Base-by-base conservation (phyloP, 2,329 filamentous ascomycete species). In the Claviceps paspali region DNA sequence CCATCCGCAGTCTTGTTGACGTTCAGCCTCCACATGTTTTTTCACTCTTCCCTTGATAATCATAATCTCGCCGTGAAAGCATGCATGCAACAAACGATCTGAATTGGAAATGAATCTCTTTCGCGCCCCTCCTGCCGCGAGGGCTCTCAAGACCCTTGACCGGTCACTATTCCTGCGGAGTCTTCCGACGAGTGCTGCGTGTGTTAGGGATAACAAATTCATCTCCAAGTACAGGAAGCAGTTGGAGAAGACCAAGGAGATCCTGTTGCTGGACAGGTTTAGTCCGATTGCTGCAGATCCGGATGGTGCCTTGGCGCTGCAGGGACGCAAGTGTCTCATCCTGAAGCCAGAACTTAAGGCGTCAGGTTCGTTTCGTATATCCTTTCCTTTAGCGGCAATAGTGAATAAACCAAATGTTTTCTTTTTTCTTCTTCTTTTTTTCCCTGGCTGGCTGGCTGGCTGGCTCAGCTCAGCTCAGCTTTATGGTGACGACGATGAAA, bases 141-240 rank as follows among this genome's bases (percentile, higher is more conserved):
- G 82, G 56, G 77, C 79, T 41, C 82, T 84, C 64, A 77, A 77
- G 52, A 71, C 73, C 35, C 74, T 98, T 45, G 87, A 98, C 62
- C 78, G 83, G 47, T 70, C 79, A 12, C 78, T 92, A 45, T 96
- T 96, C 63, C 67, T 73, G 36, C 84, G 79, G 55, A 82, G 69
- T 1, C 63, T 94, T 38, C 76, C 79, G 18, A 65, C 88, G 18
- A 73, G 85, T 7, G 87, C 86, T 3, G 88, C 86, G 6, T 73
- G 80, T 27, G 66, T 96, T 31, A 71, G 74, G 45, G 81, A 91
- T 52, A 72, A 72, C 42, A 80, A 75, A 47, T 73, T 85, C 49
- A 85, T 96, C 39, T 70, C 79, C 18, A 70, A 67, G 45, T 78
- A 82, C 54, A 73, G 82, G 44, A 75, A 74, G 48, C 65, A 72